These are phyloP conservation scores for Pterula multifida DNA, from an alignment of 1,284 basidiomycete genomes.

Conservation along the genomic window DNA sequence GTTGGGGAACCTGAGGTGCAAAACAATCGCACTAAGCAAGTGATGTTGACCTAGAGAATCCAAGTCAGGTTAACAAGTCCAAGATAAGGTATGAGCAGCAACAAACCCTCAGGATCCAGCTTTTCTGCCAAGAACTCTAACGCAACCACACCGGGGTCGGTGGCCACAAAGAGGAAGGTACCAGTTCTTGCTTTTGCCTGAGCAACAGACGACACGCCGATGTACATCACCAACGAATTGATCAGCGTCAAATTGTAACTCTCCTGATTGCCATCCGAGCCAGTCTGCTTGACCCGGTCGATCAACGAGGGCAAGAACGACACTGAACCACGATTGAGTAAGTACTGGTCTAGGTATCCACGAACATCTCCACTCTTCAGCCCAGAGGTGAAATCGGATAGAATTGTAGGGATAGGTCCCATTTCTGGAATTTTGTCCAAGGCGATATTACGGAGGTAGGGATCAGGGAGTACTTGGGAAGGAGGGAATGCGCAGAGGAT, in stretches of 20 bases:
- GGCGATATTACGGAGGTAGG: conserved; percentile 62
- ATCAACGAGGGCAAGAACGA: conserved; percentile 73
- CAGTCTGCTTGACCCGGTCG: conserved; percentile 58
- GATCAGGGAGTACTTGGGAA: conserved; percentile 79
- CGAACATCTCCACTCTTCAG: conserved; percentile 75
- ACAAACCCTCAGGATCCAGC: conserved; percentile 82
- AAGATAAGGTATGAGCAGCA: not conserved
- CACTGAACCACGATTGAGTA: conserved; percentile 56
- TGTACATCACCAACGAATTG: conserved; percentile 91
- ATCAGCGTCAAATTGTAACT: conserved; percentile 83
- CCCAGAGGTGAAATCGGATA: conserved; percentile 81
- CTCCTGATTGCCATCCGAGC: conserved; percentile 41
- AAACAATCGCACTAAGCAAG: conserved; percentile 79
- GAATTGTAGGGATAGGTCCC: conserved; percentile 80
- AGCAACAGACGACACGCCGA: conserved; percentile 82
- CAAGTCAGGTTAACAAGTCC: not conserved
- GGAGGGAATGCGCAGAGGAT: conserved; percentile 94
- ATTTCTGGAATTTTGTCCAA: conserved; percentile 76
- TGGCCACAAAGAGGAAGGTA: conserved; percentile 66
- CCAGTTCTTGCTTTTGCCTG: conserved; percentile 76
- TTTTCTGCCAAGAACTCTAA: conserved; percentile 75
- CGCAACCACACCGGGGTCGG: conserved; percentile 73
- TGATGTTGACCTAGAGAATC: conserved; percentile 78
- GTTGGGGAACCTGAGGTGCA: conserved; percentile 92
- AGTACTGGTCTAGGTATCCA: conserved; percentile 70